Percentiles rank a stretch among this genome's conserved stretches.
phyloP scores from a whole-genome alignment of 768 basidiomycete genomes.

The Kwoniella bestiolae region DNA sequence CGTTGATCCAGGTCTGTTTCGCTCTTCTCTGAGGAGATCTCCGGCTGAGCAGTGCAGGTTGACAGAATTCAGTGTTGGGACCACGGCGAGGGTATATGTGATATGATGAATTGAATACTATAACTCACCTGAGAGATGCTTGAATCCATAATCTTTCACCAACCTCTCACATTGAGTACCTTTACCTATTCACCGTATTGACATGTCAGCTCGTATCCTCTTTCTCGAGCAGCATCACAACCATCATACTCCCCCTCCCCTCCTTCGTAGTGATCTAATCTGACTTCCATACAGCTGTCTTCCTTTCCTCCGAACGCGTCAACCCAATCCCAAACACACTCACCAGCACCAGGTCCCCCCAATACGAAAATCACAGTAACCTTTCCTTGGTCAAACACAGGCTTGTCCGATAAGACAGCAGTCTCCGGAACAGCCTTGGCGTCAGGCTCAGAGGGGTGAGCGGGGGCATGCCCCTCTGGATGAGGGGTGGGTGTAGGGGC shows the following conservation, averaged over 20 bases:
- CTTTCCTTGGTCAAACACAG: constrained; percentile 70
- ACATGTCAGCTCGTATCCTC: constrained; percentile 76
- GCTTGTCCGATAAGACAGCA: constrained; percentile 38
- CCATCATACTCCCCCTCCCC: neutral
- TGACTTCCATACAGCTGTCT: neutral
- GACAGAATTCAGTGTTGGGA: no score
- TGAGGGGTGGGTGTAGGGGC: constrained; percentile 3
- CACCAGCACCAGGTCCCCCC: constrained; percentile 94
- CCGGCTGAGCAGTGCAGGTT: no score
- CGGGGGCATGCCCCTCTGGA: constrained; percentile 12
- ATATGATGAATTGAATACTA: no score
- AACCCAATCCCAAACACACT: no score
- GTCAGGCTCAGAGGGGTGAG: constrained; percentile 8
- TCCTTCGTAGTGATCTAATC: neutral
- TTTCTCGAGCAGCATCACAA: neutral
- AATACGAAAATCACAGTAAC: constrained; percentile 93
- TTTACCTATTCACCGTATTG: constrained; percentile 74
- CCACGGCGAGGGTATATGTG: no score
- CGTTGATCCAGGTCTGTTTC: constrained; percentile 78
- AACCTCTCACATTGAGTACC: constrained; percentile 90
- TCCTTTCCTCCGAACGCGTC: no score
- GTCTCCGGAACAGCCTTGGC: constrained; percentile 7
- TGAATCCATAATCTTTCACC: constrained; percentile 82
- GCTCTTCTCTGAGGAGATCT: constrained; percentile 95
- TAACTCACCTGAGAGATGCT: constrained; percentile 83